Evolutionary conservation across 106 monocot species (phyloP).

Genomic region (Xerophyta viscosa): DNA sequence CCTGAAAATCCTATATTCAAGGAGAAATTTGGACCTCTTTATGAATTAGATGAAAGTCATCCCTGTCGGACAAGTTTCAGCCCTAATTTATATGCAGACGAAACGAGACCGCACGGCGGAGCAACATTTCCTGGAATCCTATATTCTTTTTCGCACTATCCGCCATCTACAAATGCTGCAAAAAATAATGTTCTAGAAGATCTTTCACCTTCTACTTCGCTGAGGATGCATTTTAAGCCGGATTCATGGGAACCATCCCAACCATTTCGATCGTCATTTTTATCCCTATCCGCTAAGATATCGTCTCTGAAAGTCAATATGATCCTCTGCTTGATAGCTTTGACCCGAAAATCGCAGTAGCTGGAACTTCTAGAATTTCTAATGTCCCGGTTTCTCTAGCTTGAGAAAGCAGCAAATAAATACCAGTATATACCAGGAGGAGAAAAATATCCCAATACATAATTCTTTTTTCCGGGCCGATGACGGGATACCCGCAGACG

Average conservation of each 20-base stretch:
- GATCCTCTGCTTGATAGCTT: too few relatives aligned
- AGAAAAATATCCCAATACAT: too few relatives aligned
- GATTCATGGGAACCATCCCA: conserved; percentile 56
- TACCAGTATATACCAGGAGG: too few relatives aligned
- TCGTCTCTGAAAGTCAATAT: conserved; percentile 44
- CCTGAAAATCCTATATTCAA: neutral
- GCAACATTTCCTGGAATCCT: conserved; percentile 11
- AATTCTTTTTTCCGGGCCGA: conserved; percentile 8
- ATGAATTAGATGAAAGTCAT: conserved; percentile 7
- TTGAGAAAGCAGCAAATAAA: too few relatives aligned
- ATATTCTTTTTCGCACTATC: neutral
- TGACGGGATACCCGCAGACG: conserved; percentile 4
- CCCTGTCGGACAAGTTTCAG: neutral
- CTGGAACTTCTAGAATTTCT: too few relatives aligned
- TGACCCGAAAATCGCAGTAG: too few relatives aligned
- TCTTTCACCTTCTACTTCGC: conserved; percentile 3
- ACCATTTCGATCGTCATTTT: conserved; percentile 56
- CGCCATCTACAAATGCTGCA: neutral
- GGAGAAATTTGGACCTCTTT: conserved; percentile 1
- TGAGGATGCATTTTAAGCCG: conserved; percentile 3
- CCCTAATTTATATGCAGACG: conserved; percentile 13
- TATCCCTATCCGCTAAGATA: conserved; percentile 10
- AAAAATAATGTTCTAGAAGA: neutral
- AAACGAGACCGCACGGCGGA: too few relatives aligned
- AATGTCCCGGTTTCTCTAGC: too few relatives aligned